phyloP scores from a whole-genome alignment of 2,329 filamentous ascomycete species.

The Penicillium sclerotiorum region DNA sequence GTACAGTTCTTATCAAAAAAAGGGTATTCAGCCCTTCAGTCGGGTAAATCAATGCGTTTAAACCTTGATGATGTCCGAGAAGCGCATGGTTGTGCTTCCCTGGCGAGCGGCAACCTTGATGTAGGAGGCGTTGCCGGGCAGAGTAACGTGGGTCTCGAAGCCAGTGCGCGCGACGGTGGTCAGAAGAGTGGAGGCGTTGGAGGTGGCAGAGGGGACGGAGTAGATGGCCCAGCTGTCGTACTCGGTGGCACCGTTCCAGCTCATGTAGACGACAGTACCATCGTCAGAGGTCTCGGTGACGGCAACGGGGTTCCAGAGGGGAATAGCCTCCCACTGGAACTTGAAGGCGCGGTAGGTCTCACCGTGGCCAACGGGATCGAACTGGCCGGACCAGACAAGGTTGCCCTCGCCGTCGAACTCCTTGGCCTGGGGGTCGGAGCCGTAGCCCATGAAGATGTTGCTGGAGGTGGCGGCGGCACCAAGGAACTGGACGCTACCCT shows the following conservation, averaged over 20 bases:
- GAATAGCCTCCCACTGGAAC: conserved; percentile 22
- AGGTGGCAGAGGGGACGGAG: conserved; percentile 20
- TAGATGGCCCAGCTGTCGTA: conserved; percentile 37
- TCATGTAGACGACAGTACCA: conserved; percentile 35
- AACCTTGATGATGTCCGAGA: conserved; percentile 4
- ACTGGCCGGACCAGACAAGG: conserved; percentile 34
- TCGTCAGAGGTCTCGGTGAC: conserved; percentile 6
- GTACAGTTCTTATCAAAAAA: too few species aligned
- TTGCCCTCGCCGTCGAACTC: conserved; percentile 32
- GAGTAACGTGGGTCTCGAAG: conserved; percentile 31
- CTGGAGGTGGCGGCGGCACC: conserved; percentile 2
- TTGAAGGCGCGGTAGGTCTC: conserved; percentile 36
- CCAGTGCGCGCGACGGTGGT: conserved; percentile 27
- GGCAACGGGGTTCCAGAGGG: conserved; percentile 22
- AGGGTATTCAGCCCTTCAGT: too few species aligned
- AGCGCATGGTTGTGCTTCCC: conserved; percentile 26
- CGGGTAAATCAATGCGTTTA: too few species aligned
- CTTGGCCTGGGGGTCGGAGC: conserved; percentile 33
- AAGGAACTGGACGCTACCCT: conserved; percentile 29
- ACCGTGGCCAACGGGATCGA: conserved; percentile 24
- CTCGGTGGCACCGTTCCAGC: conserved; percentile 45
- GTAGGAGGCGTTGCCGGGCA: conserved; percentile 21
- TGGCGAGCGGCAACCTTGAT: conserved; percentile 34
- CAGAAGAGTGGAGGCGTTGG: conserved; percentile 22
- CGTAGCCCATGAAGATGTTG: conserved; percentile 36